Conservation (phyloP, 495 filamentous ascomycete genomes). For the Podospora australis region DNA sequence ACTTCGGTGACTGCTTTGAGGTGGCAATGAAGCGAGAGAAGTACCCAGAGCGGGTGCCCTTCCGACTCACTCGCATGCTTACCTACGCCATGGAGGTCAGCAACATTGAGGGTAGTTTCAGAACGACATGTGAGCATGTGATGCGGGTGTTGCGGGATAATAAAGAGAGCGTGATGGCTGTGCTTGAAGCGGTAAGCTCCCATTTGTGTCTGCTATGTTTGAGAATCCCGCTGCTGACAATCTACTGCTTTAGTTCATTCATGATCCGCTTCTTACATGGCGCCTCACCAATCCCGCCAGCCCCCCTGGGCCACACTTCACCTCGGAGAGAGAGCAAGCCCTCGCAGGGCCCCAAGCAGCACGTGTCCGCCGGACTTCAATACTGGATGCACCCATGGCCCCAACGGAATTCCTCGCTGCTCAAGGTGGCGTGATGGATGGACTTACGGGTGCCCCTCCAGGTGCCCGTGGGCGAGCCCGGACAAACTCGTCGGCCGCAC, state of each 20-base stretch:
- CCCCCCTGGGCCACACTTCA: conserved; percentile 68
- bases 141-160: conserved; percentile 96
- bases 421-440: conserved; percentile 33
- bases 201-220: not conserved
- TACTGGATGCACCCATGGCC: conserved; percentile 58
- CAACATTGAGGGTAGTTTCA: conserved; percentile 97
- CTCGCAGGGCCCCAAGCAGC: conserved; percentile 35
- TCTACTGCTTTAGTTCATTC: conserved; percentile 65
- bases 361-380: conserved; percentile 56
- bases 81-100: conserved; percentile 99
- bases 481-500: conserved; percentile 43
- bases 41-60: conserved; percentile 94
- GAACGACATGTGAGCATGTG: conserved; percentile 94
- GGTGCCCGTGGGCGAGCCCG: conserved; percentile 46
- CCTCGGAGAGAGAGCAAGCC: conserved; percentile 60
- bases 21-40: conserved; percentile 99
- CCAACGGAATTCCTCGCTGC: conserved; percentile 44
- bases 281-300: conserved; percentile 82
- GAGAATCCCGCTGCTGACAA: conserved; percentile 14
- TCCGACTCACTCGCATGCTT: conserved; percentile 95
- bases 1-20: conserved; percentile 99
- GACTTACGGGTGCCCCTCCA: conserved; percentile 43
- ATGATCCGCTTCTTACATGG: conserved; percentile 97
- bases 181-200: conserved; percentile 84
- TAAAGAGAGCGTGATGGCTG: conserved; percentile 97